phyloP scores from a whole-genome alignment of 2,329 filamentous ascomycete genomes.

The Pezicula carpinea region DNA sequence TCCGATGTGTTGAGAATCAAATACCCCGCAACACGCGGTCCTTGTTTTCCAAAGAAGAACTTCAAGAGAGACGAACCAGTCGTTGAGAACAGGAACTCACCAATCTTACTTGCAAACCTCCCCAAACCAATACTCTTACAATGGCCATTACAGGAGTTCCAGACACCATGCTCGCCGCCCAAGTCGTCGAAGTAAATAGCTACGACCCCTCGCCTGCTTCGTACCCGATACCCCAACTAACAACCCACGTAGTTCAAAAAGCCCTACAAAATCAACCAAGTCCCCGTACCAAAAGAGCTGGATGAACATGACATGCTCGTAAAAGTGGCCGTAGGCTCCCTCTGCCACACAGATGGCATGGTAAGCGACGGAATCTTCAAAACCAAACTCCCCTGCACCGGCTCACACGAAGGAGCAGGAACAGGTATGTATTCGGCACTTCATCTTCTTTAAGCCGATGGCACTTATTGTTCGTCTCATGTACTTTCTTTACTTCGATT shows the following conservation, averaged over 20 bases:
- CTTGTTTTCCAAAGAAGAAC: no score
- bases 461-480: no score
- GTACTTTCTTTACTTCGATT: no score
- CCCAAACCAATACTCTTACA: neutral
- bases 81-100: no score
- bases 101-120: neutral
- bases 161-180: constrained; percentile 41
- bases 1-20: no score
- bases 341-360: constrained; percentile 60
- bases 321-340: constrained; percentile 53
- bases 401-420: constrained; percentile 40
- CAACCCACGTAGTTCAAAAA: constrained; percentile 38
- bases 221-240: neutral
- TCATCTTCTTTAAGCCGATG: no score
- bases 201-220: neutral
- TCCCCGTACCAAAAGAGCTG: constrained; percentile 43
- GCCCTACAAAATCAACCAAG: constrained; percentile 47
- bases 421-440: constrained; percentile 4
- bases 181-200: constrained; percentile 37
- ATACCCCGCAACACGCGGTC: no score
- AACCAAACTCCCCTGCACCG: constrained; percentile 44
- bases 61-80: no score
- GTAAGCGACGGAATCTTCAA: constrained; percentile 45
- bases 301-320: constrained; percentile 49
- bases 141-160: constrained; percentile 28